Evolutionary conservation across 495 filamentous ascomycete species (phyloP), one percentile per base, ranked within the genome.

Genomic region (Neurospora tetrasperma): DNA sequence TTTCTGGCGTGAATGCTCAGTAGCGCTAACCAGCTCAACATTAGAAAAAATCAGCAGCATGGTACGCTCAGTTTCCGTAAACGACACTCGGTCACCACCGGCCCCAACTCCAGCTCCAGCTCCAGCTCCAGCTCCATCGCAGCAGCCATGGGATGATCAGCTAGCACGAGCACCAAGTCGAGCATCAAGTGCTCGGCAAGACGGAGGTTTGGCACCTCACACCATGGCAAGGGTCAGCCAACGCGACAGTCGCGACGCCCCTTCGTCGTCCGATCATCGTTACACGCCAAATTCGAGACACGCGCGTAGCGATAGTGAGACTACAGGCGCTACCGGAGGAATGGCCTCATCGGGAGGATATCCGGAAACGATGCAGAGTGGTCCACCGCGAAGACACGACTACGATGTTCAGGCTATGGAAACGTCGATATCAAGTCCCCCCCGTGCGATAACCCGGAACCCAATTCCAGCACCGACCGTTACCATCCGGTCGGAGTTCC

Each of bases 351-450:
- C 91, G 27, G 89, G 84, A 71, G 92, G 94, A 31, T 96, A 95
- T 77, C 87, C 89, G 54, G 93, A 95, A 35, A 87, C 88, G 12
- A 80, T 82, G 8, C 84, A 84, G 72, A 88, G 86, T 75, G 86
- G 86, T 16, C 85, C 87, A 23, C 85, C 85, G 46, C 84, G 94
- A 74, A 89, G 94, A 70, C 94, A 98, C 78, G 96, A 98, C 77
- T 98, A 97, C 78, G 96, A 99, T 80, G 89, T 97, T 35, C 95
- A 98, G 77, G 93, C 95, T 14, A 97, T 97, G 94, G 95, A 98
- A 81, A 92, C 92, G 2, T 93, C 90, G 59, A 83, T 97, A 38
- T 89, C 88, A 76, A 93, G 88, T 80, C 91, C 94, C 9, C 91
- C 94, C 9, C 88, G 93, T 54, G 85, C 88, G 71, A 80, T 90